Conservation (phyloP, 352 stramenopile species). For the Globisporangium parvum region DNA sequence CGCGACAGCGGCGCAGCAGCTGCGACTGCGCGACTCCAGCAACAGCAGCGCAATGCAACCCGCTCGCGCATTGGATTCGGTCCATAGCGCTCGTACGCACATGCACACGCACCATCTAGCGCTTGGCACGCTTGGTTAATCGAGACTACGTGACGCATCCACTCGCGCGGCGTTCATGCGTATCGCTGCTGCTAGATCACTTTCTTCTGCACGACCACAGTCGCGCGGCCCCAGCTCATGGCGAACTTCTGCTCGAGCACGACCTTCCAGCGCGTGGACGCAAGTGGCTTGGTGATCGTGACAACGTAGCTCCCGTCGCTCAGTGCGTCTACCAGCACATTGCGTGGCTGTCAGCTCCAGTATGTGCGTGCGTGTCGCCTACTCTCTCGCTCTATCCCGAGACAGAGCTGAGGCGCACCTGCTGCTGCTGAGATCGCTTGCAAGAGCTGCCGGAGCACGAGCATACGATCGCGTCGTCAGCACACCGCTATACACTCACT, state of each 20-base stretch:
- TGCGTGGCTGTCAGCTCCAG: neutral
- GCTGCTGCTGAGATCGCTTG: slow-evolving; percentile 19
- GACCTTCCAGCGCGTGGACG: slow-evolving; percentile 51
- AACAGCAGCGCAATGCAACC: slow-evolving; percentile 22
- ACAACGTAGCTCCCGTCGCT: slow-evolving; percentile 50
- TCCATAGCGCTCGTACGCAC: slow-evolving; percentile 14
- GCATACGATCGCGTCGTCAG: neutral
- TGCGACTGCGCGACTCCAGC: slow-evolving; percentile 9
- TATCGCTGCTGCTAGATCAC: slow-evolving; percentile 8
- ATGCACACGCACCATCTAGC: too few relatives aligned
- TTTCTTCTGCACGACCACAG: slow-evolving; percentile 62
- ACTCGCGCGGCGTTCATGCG: too few relatives aligned
- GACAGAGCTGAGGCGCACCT: slow-evolving; percentile 2
- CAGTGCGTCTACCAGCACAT: slow-evolving; percentile 26
- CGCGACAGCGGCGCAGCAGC: neutral
- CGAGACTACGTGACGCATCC: too few relatives aligned
- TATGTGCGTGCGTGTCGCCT: too few relatives aligned
- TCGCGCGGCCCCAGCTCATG: slow-evolving; percentile 63
- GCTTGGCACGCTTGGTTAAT: too few relatives aligned
- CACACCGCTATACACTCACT: neutral
- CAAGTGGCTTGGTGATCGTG: slow-evolving; percentile 50
- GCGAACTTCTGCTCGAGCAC: slow-evolving; percentile 52
- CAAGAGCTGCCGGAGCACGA: slow-evolving; percentile 16
- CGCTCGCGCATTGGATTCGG: slow-evolving; percentile 30
- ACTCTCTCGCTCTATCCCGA: neutral